Percentiles rank a stretch among this genome's conserved stretches.
phyloP scores from a whole-genome alignment of 2,329 filamentous ascomycete species.

The Chrysoporthe cubensis region DNA sequence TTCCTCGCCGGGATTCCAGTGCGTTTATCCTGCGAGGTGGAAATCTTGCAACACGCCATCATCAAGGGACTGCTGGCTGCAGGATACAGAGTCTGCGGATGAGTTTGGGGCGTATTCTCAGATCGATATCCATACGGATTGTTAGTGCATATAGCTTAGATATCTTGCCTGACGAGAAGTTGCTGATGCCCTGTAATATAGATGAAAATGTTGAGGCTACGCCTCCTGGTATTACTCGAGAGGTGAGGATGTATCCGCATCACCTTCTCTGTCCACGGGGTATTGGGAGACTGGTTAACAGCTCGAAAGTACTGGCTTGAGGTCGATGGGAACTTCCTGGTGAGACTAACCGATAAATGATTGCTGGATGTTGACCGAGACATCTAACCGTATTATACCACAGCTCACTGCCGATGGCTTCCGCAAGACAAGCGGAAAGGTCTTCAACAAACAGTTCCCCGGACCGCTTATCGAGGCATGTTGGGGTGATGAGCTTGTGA shows the following conservation, averaged over 20 bases:
- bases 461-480: slow-evolving; percentile 36
- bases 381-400: neutral
- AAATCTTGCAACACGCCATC: slow-evolving; percentile 20
- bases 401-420: slow-evolving; percentile 26
- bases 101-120: slow-evolving; percentile 24
- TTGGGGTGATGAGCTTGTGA: slow-evolving; percentile 37
- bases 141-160: slow-evolving; percentile 11
- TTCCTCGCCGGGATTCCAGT: slow-evolving; percentile 23
- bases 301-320: slow-evolving; percentile 20
- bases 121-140: slow-evolving; percentile 26
- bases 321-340: slow-evolving; percentile 24
- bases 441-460: slow-evolving; percentile 34
- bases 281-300: neutral
- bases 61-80: slow-evolving; percentile 27
- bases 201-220: slow-evolving; percentile 23
- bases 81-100: slow-evolving; percentile 19
- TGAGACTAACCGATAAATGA: neutral
- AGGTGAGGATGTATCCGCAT: slow-evolving; percentile 1
- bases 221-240: slow-evolving; percentile 22
- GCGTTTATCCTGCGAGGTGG: slow-evolving; percentile 25
- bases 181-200: slow-evolving; percentile 8
- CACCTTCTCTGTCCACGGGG: too few relatives aligned
- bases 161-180: neutral
- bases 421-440: slow-evolving; percentile 26
- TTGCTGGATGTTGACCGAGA: neutral